These are phyloP conservation scores for Trifolium fragiferum DNA, from an alignment of 306 rosid species.

Conservation along the genomic window DNA sequence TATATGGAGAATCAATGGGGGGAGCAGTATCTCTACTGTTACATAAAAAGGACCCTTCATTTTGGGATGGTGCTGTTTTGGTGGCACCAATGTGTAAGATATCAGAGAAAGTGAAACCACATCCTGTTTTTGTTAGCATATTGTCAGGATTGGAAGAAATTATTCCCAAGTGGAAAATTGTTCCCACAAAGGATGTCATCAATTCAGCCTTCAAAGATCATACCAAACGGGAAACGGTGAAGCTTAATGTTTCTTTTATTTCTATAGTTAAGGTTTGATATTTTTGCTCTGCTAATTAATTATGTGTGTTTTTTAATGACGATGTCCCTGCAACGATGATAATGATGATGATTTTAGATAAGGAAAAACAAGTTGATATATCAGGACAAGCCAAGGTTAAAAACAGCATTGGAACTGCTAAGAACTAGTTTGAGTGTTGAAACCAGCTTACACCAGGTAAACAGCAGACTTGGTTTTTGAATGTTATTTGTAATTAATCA, in stretches of 20 bases:
- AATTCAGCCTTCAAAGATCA: slow-evolving; percentile 72
- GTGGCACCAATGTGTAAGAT: slow-evolving; percentile 98
- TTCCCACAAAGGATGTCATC: slow-evolving; percentile 78
- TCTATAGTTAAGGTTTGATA: neutral
- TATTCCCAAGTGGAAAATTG: slow-evolving; percentile 88
- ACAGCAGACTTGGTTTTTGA: neutral
- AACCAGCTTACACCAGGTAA: slow-evolving; percentile 64
- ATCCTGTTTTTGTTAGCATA: slow-evolving; percentile 63
- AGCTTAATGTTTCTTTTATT: neutral
- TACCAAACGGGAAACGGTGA: slow-evolving; percentile 73
- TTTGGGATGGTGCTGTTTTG: slow-evolving; percentile 88
- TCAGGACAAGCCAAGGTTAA: slow-evolving; percentile 85
- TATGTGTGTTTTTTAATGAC: neutral
- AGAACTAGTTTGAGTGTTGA: slow-evolving; percentile 71
- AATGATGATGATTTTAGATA: slow-evolving; percentile 55
- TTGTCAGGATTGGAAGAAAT: slow-evolving; percentile 65
- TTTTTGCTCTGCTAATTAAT: neutral
- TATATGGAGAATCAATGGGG: slow-evolving; percentile 98
- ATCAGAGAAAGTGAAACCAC: slow-evolving; percentile 85
- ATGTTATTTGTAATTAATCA: neutral
- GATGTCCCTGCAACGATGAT: neutral
- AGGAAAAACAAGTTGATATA: slow-evolving; percentile 79
- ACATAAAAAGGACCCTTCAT: slow-evolving; percentile 69
- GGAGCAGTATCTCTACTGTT: slow-evolving; percentile 75
- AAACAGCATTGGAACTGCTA: slow-evolving; percentile 84